Base-by-base conservation (phyloP, 1,139 yeast species). In the Taphrina deformans region DNA sequence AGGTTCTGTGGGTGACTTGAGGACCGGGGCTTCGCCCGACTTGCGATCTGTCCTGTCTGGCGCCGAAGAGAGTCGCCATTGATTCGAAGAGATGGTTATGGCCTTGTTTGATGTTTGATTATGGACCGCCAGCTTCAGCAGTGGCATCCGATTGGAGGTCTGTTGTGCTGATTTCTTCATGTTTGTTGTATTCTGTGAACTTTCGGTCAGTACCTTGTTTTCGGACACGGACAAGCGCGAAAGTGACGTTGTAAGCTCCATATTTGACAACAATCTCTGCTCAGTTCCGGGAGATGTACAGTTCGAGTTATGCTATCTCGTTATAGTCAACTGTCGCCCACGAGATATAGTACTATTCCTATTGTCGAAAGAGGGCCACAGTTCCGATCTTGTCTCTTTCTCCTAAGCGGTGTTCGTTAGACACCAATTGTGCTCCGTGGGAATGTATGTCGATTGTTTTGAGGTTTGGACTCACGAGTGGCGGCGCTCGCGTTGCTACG, bases 41-140 rank as follows among this genome's bases (percentile, higher is more conserved):
- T 52, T 52, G n/a, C 65, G 44, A 45, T 52, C 60, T 9, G 55
- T 10, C 56, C 46, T 38, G 9, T 35, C 46, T 21, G 53, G 51
- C 9, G 55, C 55, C 14, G 44, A 21, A 27, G 62, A 35, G 26
- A 48, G 53, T 24, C 56, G 48, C 51, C 63, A 41, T 55, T 69
- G 44, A n/a, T 55, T 58, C 40, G 68, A 50, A 16, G 63, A 48
- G 10, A 53, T 29, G 14, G 63, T 16, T 6, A 46, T 29, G 10
- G 48, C 55, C 23, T 52, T 61, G 27, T 41, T 61, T 29, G 51
- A 41, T 6, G 56, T 69, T 63, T 73, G 75, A 62, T 72, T 72
- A 52, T 73, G 74, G 18, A 72, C 67, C 1, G 75, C 73, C 31
- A 73, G 67, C 58, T 72, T 73, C 46, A 73, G 69, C 41, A 74